These are phyloP conservation scores for Backusella parvicylindrica DNA, from an alignment of 192 early-diverging fungal species.

Conservation along the genomic window DNA sequence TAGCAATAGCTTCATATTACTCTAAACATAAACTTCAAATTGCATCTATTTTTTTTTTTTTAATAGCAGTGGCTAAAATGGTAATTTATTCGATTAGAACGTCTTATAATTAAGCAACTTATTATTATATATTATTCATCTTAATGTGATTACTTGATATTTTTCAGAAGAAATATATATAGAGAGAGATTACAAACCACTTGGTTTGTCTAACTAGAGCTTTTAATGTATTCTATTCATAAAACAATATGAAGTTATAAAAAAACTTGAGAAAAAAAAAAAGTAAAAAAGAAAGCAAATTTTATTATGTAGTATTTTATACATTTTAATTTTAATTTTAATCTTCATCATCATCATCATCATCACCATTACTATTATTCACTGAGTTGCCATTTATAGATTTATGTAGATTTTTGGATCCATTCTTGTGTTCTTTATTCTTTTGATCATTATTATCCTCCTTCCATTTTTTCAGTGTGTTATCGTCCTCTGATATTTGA, in stretches of 20 bases:
- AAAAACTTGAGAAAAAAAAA: not conserved
- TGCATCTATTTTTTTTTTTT: too few relatives aligned
- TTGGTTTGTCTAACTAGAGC: not conserved
- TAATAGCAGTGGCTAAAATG: too few relatives aligned
- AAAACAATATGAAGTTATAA: not conserved
- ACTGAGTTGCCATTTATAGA: not conserved
- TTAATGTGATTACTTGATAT: too few relatives aligned
- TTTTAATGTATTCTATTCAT: not conserved
- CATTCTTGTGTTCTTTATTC: not conserved
- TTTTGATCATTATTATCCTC: not conserved
- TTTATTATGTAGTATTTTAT: not conserved
- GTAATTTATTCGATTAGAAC: too few relatives aligned
- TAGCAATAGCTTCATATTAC: too few relatives aligned
- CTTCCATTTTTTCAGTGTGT: not conserved
- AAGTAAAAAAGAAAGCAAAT: not conserved
- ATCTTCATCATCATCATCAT: not conserved
- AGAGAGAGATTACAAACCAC: too few relatives aligned
- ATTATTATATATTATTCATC: too few relatives aligned
- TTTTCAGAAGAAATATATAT: too few relatives aligned
- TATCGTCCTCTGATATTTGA: not conserved
- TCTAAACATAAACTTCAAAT: too few relatives aligned
- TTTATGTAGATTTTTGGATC: not conserved
- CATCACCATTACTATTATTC: not conserved
- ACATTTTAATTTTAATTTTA: not conserved
- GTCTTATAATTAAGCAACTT: too few relatives aligned